phyloP scores from a whole-genome alignment of 176 grass and related monocot genomes.

The Hsuehochloa calcarea region DNA sequence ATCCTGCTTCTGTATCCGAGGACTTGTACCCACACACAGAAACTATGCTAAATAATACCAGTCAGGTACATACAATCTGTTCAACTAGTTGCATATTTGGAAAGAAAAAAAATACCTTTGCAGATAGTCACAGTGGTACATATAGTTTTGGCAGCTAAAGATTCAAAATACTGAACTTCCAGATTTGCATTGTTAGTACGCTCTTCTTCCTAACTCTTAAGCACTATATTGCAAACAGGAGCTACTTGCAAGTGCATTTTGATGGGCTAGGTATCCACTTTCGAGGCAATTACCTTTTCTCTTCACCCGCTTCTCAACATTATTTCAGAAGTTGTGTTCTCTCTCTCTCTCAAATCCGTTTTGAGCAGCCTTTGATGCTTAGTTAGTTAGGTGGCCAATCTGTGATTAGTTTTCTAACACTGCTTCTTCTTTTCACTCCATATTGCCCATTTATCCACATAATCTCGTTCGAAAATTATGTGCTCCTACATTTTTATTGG shows the following conservation, averaged over 20 bases:
- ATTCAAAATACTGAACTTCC: neutral
- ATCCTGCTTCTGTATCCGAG: constrained; percentile 68
- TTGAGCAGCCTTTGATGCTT: neutral
- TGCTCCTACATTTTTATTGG: neutral
- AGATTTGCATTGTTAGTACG: neutral
- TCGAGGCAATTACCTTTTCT: neutral
- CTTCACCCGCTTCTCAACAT: neutral
- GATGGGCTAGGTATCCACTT: neutral
- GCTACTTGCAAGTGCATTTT: neutral
- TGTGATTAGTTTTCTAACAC: neutral
- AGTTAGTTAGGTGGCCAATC: neutral
- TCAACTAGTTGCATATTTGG: neutral
- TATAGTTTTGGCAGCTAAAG: neutral
- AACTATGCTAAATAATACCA: constrained; percentile 83
- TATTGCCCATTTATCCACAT: neutral
- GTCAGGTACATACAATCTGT: constrained; percentile 58
- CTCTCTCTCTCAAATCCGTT: neutral
- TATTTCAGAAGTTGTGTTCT: neutral
- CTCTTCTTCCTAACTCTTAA: neutral
- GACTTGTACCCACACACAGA: constrained; percentile 79
- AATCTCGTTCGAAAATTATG: neutral
- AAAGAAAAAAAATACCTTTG: neutral
- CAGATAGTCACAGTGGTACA: neutral
- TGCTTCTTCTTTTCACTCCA: neutral
- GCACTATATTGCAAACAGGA: neutral